Evolutionary conservation across 148 eudicot genomes (phyloP).

Genomic region (Selenicereus undatus): DNA sequence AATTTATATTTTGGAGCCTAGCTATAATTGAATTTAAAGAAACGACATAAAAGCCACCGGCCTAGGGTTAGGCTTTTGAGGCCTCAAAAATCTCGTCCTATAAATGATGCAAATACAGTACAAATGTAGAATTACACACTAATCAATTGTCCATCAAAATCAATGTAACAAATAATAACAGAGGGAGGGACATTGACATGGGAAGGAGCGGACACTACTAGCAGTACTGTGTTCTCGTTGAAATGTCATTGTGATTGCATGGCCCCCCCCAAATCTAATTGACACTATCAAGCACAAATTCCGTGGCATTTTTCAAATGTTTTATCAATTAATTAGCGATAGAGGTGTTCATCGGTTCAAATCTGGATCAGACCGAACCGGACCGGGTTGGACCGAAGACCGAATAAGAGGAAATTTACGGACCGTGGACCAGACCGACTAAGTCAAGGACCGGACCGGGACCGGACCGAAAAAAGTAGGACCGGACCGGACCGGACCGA

Average conservation of each 20-base stretch:
- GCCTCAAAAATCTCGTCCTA: background rate
- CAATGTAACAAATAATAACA: background rate
- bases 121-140: background rate
- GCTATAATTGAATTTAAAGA: background rate
- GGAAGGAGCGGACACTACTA: too few species aligned
- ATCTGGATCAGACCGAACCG: too few species aligned
- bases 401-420: too few species aligned
- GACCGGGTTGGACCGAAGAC: too few species aligned
- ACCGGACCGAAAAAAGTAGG: too few species aligned
- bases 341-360: too few species aligned
- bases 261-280: constrained; percentile 14
- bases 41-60: background rate
- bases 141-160: background rate
- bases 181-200: background rate
- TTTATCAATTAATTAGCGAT: background rate
- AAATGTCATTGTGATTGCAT: constrained; percentile 16
- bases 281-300: constrained; percentile 15
- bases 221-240: background rate
- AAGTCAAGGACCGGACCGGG: too few species aligned
- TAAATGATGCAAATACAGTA: background rate
- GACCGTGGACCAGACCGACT: too few species aligned
- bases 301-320: background rate
- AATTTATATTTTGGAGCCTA: too few species aligned
- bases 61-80: background rate
- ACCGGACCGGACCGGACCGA: too few species aligned